phyloP scores from a whole-genome alignment of 2,329 filamentous ascomycete species.

The Didymella lethalis region DNA sequence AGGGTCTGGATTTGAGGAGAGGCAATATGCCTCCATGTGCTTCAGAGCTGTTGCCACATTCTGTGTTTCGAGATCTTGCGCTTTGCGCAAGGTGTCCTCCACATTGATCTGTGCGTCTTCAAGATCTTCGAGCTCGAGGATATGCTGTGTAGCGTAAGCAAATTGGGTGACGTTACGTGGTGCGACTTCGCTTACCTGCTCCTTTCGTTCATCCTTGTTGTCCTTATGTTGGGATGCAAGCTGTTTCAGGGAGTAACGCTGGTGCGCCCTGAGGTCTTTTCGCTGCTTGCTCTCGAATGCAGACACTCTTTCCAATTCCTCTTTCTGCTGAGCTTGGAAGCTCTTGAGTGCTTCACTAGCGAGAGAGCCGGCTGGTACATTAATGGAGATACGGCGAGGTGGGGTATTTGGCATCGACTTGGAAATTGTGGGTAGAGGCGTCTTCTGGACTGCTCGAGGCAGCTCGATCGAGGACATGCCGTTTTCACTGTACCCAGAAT shows the following conservation, averaged over 20 bases:
- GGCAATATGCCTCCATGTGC: slow-evolving; percentile 59
- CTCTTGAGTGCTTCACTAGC: slow-evolving; percentile 39
- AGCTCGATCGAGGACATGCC: slow-evolving; percentile 35
- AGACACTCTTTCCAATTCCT: slow-evolving; percentile 42
- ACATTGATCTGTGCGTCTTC: slow-evolving; percentile 56
- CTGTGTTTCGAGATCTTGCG: slow-evolving; percentile 53
- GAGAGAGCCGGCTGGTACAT: slow-evolving; percentile 30
- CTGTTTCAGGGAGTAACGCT: slow-evolving; percentile 33
- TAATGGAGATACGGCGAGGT: slow-evolving; percentile 15
- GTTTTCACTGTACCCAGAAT: slow-evolving; percentile 42
- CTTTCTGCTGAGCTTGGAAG: slow-evolving; percentile 39
- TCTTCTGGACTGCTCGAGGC: slow-evolving; percentile 16
- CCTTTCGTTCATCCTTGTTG: slow-evolving; percentile 31
- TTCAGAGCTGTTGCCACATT: slow-evolving; percentile 56
- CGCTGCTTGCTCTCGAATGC: slow-evolving; percentile 46
- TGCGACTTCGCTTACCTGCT: slow-evolving; percentile 37
- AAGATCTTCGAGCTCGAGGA: slow-evolving; percentile 50
- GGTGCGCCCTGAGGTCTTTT: slow-evolving; percentile 39
- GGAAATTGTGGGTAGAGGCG: slow-evolving; percentile 16
- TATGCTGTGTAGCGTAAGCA: slow-evolving; percentile 47
- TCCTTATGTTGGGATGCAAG: slow-evolving; percentile 34
- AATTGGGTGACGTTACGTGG: slow-evolving; percentile 11
- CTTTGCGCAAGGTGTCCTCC: slow-evolving; percentile 53
- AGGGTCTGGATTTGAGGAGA: slow-evolving; percentile 42
- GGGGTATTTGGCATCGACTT: slow-evolving; percentile 19